Base-by-base conservation (phyloP, 371 early-diverging fungal genomes). In the Mucor mucedo region DNA sequence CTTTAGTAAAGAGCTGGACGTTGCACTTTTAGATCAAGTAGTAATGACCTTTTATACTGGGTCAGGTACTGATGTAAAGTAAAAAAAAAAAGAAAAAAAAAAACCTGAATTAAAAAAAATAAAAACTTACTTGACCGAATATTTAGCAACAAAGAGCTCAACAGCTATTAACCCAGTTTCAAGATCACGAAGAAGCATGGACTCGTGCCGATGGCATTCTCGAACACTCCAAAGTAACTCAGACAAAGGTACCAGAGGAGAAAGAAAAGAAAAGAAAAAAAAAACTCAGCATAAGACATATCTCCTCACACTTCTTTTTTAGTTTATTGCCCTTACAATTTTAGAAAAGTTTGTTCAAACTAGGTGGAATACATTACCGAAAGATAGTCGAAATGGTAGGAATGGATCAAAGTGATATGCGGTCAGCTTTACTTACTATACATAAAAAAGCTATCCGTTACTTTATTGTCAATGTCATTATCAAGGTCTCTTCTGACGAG, bases 171-270 rank as follows among this genome's bases (percentile, higher is more conserved):
- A 90, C 94, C 27, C 93, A 95, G 76, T 99, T 99, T 74, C 95
- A 97, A 81, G 95, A 98, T 41, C 92, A 98, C 69, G 98, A 97
- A 39, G 96, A 97, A 54, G 87, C 99, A 41, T 99, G 99, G 99
- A 91, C 91, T 58, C 87, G 93, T 58, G 98, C 95, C 13, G 99
- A 99, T 76, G 82, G 80, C 27, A 99, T 99, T 72, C 77, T 99
- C 55, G 95, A 94, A 61, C 86, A 89, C 47, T 93, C 97, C 14
- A 86, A 79, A 69, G 80, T 86, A 14, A 66, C 89, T 49, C 87
- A 95, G 72, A 90, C 98, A 30, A 98, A 97, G 90, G 97, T 95
- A 84, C 42, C 63, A 16, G 41, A 41, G 14, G 14, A 41, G 8
- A 8, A 39, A 39, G 11, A 39, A 39, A 39, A 39, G 11, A 39